Evolutionary conservation across 2,329 filamentous ascomycete genomes (phyloP), one percentile per base, ranked within the genome.

Genomic region (Colletotrichum sp.): DNA sequence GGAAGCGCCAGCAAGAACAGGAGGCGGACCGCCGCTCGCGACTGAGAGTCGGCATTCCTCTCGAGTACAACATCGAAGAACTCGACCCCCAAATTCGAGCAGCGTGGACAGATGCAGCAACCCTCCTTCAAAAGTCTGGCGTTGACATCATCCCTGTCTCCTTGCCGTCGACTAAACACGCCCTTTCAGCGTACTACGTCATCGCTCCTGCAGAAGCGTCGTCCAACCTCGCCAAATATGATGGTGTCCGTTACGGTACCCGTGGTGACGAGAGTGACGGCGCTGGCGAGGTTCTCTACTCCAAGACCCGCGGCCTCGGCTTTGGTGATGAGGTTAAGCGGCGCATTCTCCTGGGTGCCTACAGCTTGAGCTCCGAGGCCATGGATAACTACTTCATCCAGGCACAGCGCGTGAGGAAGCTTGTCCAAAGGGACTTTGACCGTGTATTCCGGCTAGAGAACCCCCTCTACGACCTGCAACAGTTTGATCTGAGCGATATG

Each of bases 351-450:
- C 90, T 99, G 0, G 97, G 97, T 18, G 93, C 96, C 0, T 98
- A 98, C 82, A 96, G 93, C 55, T 89, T 99, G 68, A 98, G 95
- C 84, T 96, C 96, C 1, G 92, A 94, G 76, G 96, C 96, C 12
- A 97, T 97, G 81, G 94, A 98, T 83, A 99, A 98, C 83, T 98
- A 98, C 84, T 99, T 99, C 81, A 91, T 98, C 77, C 94, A 98
- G 83, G 97, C 97, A 61, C 97, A 99, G 85, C 94, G 93, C 78
- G 92, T 98, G 52, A 93, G 97, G 2, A 90, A 95, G 70, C 87
- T 98, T 21, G 95, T 99, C 3, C 94, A 97, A 82, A 87, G 88
- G 38, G 97, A 99, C 81, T 99, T 99, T 82, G 92, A 98, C 84
- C 86, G 89, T 3, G 93, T 95, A 1, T 98, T 99, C 82, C 84